Evolutionary conservation across 2,329 filamentous ascomycete species (phyloP), one percentile per base, ranked within the genome.

Genomic region (Colletotrichum noveboracense): DNA sequence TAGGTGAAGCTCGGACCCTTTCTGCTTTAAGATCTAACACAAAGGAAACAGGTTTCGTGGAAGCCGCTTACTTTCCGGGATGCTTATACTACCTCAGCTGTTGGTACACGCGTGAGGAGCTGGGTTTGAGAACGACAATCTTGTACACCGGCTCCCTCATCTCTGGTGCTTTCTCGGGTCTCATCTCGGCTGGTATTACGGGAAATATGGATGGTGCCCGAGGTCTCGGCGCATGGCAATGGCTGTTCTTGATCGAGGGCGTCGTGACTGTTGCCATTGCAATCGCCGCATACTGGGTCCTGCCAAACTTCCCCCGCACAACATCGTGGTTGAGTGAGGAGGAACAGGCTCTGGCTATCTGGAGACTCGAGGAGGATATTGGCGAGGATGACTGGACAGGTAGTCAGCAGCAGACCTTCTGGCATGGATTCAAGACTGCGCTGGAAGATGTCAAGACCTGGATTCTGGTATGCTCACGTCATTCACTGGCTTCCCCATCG

Each of bases 161-260:
- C 24, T 93, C 92, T 1, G 93, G 93, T 6, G 93, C 94, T 2
- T 95, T 95, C 79, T 94, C 93, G 0, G 93, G 93, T 3, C 83
- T 93, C 10, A 90, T 93, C 48, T 88, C 90, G 3, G 91, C 91
- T 0, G 92, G 93, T 8, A 94, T 96, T 70, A 92, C 90, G 0
- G 85, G 86, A n/a, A 91, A 93, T 66, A 89, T 96, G 87, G 88
- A 93, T 75, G 88, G 90, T 3, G 83, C 84, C 1, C 84, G 83
- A 9, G 93, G 92, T 1, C 82, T 93, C 4, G 84, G 87, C 4
- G 91, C 92, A 2, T 94, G 89, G 93, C 86, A 92, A 14, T 93
- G 91, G 91, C 85, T 94, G 0, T 94, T 94, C 84, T 92, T 95
- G 70, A 91, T 95, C 52, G 93, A 95, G 82, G 93, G 93, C 28